Conservation (phyloP, 2,329 filamentous ascomycete species). For the Scedosporium apiospermum region DNA sequence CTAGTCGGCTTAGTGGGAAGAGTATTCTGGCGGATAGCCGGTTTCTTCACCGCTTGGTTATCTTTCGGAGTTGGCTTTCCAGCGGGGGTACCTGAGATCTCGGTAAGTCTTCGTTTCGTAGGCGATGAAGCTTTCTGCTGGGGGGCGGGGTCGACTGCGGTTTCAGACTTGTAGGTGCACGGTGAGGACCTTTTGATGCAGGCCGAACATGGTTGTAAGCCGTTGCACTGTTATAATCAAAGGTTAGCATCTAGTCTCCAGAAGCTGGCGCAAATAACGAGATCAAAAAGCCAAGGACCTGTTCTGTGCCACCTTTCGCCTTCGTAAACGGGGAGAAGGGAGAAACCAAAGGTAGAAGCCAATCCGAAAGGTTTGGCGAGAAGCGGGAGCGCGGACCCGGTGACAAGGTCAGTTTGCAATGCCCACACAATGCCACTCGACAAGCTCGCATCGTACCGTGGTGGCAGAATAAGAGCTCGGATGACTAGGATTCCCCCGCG, state of each 20-base stretch:
- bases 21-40: background rate
- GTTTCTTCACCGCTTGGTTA: background rate
- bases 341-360: no score
- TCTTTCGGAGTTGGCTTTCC: background rate
- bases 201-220: conserved; percentile 45
- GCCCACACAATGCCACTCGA: no score
- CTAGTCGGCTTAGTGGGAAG: background rate
- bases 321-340: no score
- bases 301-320: no score
- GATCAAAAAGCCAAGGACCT: no score
- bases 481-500: no score
- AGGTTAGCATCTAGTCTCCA: background rate
- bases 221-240: conserved; percentile 41
- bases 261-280: background rate
- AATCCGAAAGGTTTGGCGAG: no score
- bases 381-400: no score
- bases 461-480: no score
- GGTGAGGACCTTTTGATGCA: conserved; percentile 42
- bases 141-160: background rate
- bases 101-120: background rate
- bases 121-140: background rate
- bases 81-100: background rate
- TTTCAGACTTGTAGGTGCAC: conserved; percentile 29
- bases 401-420: no score
- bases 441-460: no score